Evolutionary conservation across 2,329 filamentous ascomycete species (phyloP), one percentile per base, ranked within the genome.

Genomic region (Xylariales sp.): DNA sequence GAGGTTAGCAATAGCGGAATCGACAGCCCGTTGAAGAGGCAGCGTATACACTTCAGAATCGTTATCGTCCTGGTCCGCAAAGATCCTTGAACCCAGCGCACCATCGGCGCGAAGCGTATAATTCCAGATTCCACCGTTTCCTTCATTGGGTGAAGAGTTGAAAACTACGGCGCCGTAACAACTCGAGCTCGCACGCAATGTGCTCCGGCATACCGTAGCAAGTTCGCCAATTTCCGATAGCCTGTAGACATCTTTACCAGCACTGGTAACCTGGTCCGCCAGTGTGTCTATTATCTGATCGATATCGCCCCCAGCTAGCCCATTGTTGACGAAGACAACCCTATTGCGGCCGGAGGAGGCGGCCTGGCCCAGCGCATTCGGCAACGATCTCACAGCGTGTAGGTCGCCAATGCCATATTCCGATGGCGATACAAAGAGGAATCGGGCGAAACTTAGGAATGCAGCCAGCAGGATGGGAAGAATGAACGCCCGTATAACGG

Each of bases 41-140:
- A 97, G 81, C 46, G 92, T 80, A 74, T 94, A 97, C 23, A 95
- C 83, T 78, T 97, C 86, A 55, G 88, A 88, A 77, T 93, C 91
- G 75, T 97, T 97, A 71, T 85, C 84, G 52, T 84, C 79, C n/a
- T 83, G 82, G 41, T 89, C 83, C 36, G 91, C 86, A 70, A 90
- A 85, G 68, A 97, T 89, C 62, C 85, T 87, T 7, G 80, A 78
- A 23, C 90, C 90, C 65, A 97, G 84, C 0, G 88, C 84, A 43
- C 90, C 90, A 76, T 97, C 94, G 2, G 89, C 89, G 64, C 92
- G 85, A 32, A 97, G 83, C 0, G 93, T 94, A 76, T 97, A 97
- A 79, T 96, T 97, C 94, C 94, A 97, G 52, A 87, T 79, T 1
- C 86, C 86, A 6, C 85, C 86, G 0, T 78, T 70, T 9, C 93